Conservation (phyloP, 2,329 filamentous ascomycete genomes). For the Ceratocystis diversiconidia region DNA sequence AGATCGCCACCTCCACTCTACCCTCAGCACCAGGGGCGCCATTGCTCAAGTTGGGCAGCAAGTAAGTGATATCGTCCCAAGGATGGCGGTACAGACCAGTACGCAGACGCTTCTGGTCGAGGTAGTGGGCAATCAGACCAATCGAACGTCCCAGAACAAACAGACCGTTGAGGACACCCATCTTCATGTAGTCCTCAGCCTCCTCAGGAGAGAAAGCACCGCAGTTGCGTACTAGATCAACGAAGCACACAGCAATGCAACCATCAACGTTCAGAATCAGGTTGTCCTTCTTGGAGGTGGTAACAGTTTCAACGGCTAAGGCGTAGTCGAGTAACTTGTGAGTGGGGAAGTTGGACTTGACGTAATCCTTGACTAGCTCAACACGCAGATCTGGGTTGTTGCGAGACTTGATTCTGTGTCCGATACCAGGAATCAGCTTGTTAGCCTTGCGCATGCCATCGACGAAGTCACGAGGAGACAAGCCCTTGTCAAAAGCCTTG, state of each 20-base stretch:
- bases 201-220: slow-evolving; percentile 93
- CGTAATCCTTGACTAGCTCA: slow-evolving; percentile 98
- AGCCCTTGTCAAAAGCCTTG: slow-evolving; percentile 93
- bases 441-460: slow-evolving; percentile 99
- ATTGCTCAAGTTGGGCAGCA: slow-evolving; percentile 64
- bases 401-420: slow-evolving; percentile 97
- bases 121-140: slow-evolving; percentile 98
- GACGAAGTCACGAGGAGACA: slow-evolving; percentile 96
- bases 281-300: slow-evolving; percentile 99
- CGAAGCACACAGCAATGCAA: slow-evolving; percentile 96
- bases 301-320: slow-evolving; percentile 92
- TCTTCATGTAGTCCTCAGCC: slow-evolving; percentile 95
- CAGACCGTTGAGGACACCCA: slow-evolving; percentile 98
- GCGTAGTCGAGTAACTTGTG: slow-evolving; percentile 99
- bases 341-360: slow-evolving; percentile 90
- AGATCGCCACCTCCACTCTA: slow-evolving; percentile 79
- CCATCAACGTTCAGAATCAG: slow-evolving; percentile 98
- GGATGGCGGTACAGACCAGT: slow-evolving; percentile 98
- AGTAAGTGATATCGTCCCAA: slow-evolving; percentile 96
- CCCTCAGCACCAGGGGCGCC: slow-evolving; percentile 63
- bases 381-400: slow-evolving; percentile 99
- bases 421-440: slow-evolving; percentile 99
- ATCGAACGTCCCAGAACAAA: slow-evolving; percentile 96
- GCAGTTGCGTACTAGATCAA: slow-evolving; percentile 93
- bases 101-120: slow-evolving; percentile 98